phyloP scores from a whole-genome alignment of 139 green algal species.

The Micractinium sp. region DNA sequence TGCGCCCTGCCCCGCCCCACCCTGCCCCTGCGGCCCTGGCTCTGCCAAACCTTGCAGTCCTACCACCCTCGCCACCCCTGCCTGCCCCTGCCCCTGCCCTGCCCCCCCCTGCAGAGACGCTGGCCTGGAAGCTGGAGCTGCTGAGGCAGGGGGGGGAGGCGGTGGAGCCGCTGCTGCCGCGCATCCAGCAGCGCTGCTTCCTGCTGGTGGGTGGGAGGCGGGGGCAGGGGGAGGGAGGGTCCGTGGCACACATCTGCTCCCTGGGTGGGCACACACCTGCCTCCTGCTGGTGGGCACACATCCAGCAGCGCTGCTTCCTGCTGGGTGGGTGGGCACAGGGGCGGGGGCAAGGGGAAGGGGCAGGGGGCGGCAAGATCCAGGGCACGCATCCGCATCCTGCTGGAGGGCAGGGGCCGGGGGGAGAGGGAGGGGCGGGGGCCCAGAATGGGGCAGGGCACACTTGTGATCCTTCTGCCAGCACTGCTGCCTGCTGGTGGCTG shows the following conservation, averaged over 20 bases:
- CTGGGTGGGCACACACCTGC: not conserved
- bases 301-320: conserved; percentile 77
- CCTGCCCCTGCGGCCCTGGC: not conserved
- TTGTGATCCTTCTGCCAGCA: too few relatives aligned
- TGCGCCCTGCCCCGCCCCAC: not conserved
- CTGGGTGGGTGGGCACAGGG: conserved; percentile 34
- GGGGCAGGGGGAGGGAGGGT: not conserved
- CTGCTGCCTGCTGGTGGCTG: not conserved
- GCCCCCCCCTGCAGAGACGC: conserved; percentile 48
- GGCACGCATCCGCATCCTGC: not conserved
- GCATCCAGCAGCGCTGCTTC: conserved; percentile 74
- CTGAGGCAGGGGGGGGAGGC: conserved; percentile 56
- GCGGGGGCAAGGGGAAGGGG: conserved; percentile 24
- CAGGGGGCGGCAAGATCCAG: not conserved
- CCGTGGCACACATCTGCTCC: too few relatives aligned
- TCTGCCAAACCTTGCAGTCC: not conserved
- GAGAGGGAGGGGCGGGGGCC: not conserved
- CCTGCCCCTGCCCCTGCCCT: not conserved
- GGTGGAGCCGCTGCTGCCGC: conserved; percentile 37
- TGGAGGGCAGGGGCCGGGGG: not conserved
- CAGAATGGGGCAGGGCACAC: too few relatives aligned
- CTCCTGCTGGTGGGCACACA: not conserved
- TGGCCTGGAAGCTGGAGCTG: conserved; percentile 81
- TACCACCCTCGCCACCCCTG: not conserved
- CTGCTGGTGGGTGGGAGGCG: conserved; percentile 58